Evolutionary conservation across 1,284 basidiomycete genomes (phyloP).

Genomic region (Moesziomyces sp.): DNA sequence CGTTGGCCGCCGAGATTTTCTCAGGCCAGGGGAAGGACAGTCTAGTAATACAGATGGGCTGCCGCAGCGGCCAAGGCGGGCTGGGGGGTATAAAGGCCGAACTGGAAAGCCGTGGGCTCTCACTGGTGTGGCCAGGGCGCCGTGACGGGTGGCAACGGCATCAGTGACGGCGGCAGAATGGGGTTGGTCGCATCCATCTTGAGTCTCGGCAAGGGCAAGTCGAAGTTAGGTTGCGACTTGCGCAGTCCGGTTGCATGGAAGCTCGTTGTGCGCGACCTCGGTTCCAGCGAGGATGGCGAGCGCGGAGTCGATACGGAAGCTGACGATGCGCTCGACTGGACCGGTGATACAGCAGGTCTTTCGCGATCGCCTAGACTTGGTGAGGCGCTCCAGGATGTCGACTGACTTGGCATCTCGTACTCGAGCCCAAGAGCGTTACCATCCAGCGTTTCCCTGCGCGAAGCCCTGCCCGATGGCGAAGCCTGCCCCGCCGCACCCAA

Average conservation of each 20-base stretch:
- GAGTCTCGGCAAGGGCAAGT: neutral
- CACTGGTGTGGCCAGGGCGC: neutral
- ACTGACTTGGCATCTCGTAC: neutral
- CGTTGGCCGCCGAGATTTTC: neutral
- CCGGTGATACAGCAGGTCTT: neutral
- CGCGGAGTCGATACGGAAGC: slow-evolving; percentile 7
- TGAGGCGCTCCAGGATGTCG: too few species aligned
- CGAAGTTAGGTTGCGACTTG: neutral
- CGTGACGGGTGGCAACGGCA: neutral
- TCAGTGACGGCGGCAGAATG: neutral
- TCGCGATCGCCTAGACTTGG: slow-evolving; percentile 1
- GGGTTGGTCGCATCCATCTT: neutral
- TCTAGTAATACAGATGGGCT: neutral
- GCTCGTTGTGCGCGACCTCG: neutral
- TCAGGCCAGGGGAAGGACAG: neutral
- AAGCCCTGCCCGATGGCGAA: neutral
- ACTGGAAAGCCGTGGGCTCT: neutral
- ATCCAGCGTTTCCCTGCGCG: neutral
- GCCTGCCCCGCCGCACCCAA: neutral
- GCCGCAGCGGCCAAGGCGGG: too few species aligned
- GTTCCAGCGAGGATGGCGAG: slow-evolving; percentile 6
- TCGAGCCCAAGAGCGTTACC: neutral
- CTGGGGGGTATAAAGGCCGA: neutral
- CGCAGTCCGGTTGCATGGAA: neutral
- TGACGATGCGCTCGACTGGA: slow-evolving; percentile 1